phyloP scores from a whole-genome alignment of 2,329 filamentous ascomycete genomes.

The Fusarium albosuccineum region DNA sequence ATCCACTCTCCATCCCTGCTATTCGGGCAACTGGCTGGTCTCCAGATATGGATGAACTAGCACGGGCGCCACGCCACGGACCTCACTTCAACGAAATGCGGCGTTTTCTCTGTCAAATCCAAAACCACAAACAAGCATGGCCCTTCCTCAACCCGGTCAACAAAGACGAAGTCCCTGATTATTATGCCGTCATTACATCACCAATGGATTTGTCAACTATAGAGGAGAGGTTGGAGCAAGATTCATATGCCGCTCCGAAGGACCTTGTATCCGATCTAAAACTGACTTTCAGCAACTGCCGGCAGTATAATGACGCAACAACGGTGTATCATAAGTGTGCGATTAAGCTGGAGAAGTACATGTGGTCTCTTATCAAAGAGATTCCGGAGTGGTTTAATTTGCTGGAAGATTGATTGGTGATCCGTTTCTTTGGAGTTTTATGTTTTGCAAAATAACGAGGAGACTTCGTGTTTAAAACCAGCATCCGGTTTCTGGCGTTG shows the following conservation, averaged over 20 bases:
- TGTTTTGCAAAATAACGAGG: too few relatives aligned
- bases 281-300: slow-evolving; percentile 94
- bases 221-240: slow-evolving; percentile 94
- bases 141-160: slow-evolving; percentile 95
- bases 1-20: slow-evolving; percentile 87
- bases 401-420: too few relatives aligned
- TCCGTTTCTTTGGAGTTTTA: too few relatives aligned
- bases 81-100: slow-evolving; percentile 96
- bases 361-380: slow-evolving; percentile 93
- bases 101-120: slow-evolving; percentile 92
- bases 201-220: slow-evolving; percentile 97
- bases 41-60: slow-evolving; percentile 96
- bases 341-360: slow-evolving; percentile 91
- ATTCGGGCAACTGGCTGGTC: slow-evolving; percentile 96
- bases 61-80: slow-evolving; percentile 92
- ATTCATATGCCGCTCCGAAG: slow-evolving; percentile 90
- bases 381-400: slow-evolving; percentile 85
- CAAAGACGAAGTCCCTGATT: slow-evolving; percentile 96
- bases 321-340: slow-evolving; percentile 96
- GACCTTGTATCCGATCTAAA: slow-evolving; percentile 92
- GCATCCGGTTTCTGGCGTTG: too few relatives aligned
- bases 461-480: too few relatives aligned
- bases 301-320: slow-evolving; percentile 95
- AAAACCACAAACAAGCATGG: slow-evolving; percentile 94
- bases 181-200: slow-evolving; percentile 98